These are phyloP conservation scores for Aspergillus udagawae DNA, from an alignment of 2,329 filamentous ascomycete species.

Conservation along the genomic window DNA sequence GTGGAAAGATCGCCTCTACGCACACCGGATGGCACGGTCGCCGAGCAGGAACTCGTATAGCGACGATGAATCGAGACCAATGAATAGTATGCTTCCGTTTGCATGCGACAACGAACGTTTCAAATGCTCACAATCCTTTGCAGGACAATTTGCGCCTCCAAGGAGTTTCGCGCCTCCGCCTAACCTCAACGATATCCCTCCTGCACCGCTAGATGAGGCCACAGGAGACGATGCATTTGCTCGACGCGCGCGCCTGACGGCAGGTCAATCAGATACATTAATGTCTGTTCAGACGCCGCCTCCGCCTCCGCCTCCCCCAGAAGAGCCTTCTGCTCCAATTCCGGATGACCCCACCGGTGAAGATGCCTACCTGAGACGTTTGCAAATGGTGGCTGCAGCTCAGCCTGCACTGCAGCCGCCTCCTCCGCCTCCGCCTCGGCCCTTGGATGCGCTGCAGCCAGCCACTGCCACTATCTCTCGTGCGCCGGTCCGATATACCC, in stretches of 20 bases:
- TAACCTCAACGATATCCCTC: conserved; percentile 36
- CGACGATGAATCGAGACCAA: conserved; percentile 44
- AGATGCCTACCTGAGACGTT: conserved; percentile 23
- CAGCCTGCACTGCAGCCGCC: conserved; percentile 22
- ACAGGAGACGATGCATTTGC: conserved; percentile 68
- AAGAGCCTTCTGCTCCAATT: conserved; percentile 28
- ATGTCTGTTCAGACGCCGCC: conserved; percentile 19
- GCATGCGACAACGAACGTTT: not conserved
- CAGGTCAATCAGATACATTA: conserved; percentile 17
- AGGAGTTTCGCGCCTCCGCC: conserved; percentile 51
- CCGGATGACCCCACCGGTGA: conserved; percentile 23
- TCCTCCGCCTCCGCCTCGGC: conserved; percentile 29
- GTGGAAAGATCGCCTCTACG: conserved; percentile 80
- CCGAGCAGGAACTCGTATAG: conserved; percentile 46
- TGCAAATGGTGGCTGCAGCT: conserved; percentile 18
- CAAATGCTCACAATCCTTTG: conserved; percentile 5
- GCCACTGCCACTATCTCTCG: conserved; percentile 65
- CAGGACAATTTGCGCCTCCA: conserved; percentile 50
- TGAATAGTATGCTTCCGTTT: conserved; percentile 41
- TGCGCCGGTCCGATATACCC: conserved; percentile 70
- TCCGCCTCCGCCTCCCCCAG: conserved; percentile 29
- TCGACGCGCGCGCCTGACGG: conserved; percentile 57
- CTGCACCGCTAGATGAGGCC: conserved; percentile 44
- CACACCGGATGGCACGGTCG: conserved; percentile 56
- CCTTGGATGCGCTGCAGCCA: conserved; percentile 38